Evolutionary conservation across 1,139 yeast genomes (phyloP), one percentile per base, ranked within the genome.

Genomic region (Hemisphaericaspora lyxosophila): DNA sequence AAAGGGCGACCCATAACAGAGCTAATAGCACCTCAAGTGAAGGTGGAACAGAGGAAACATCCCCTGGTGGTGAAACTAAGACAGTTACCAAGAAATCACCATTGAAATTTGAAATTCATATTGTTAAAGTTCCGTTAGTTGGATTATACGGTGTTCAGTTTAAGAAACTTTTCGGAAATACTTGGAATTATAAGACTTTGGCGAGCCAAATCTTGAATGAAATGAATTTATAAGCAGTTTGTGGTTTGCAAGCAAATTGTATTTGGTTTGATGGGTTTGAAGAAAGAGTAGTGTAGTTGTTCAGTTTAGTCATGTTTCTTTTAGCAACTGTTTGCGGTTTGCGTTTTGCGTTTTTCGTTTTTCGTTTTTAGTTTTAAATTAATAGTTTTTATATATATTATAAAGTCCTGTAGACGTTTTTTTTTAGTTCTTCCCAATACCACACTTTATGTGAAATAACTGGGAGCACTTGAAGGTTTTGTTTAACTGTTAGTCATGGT

Each of bases 141-240:
- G 89, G 95, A 9, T 71, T 92, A 45, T 89, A 86, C 49, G 98
- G 97, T 60, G 92, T 92, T 38, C 97, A 90, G 60, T 89, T 92
- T 67, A 92, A 90, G 70, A 90, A 90, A 60, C 75, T 90, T 31
- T 75, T 86, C 43, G 98, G 98, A 52, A 89, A 92, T 60, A 87
- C 97, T 2, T 90, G 97, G 97, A 80, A 85, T 64, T 90, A 90
- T 64, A 90, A 90, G 67, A 83, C 89, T n/a, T 70, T 90, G 59
- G 97, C 97, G 3, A 82, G 94, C 43, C 88, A 83, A 59, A 84
- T 90, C 34, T 75, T 90, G 62, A 76, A 78, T 45, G 92, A 87
- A 53, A 72, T 90, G 61, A 83, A 85, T 52, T 68, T 89, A 51
- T 84, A 57, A 27, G 34, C 9, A 5, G 5, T 25, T 25, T 15